Conservation (phyloP, 1,284 basidiomycete species). For the Leccinum fuscescens region DNA sequence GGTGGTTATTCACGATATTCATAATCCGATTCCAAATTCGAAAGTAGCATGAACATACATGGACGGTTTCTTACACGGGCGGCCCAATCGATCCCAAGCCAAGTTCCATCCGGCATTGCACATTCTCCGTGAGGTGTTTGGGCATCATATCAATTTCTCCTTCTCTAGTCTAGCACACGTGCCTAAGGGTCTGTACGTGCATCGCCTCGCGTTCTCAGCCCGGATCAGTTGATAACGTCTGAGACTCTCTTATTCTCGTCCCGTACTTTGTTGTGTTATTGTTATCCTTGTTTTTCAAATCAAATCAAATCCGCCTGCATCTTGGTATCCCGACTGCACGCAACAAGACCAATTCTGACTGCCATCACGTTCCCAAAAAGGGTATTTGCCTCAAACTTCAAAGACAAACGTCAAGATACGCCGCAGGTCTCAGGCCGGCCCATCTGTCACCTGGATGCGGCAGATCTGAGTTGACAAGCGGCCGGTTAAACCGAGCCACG, state of each 20-base stretch:
- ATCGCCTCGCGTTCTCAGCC: no score
- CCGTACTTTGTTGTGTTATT: no score
- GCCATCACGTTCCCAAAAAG: background rate
- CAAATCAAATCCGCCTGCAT: no score
- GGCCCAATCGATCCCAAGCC: background rate
- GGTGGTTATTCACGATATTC: background rate
- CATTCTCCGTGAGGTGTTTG: background rate
- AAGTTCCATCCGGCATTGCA: background rate
- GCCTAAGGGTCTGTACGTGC: no score
- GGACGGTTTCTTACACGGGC: constrained; percentile 19
- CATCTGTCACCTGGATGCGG: background rate
- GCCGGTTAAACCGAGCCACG: background rate
- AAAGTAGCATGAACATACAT: background rate
- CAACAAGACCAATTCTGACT: constrained; percentile 1
- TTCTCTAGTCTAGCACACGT: no score
- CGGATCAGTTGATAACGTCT: no score
- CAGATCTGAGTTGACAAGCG: background rate
- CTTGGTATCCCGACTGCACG: background rate
- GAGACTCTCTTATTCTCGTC: no score
- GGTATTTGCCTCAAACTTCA: background rate
- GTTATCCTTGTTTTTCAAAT: no score
- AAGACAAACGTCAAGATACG: background rate
- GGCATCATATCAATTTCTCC: background rate
- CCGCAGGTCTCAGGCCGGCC: background rate
- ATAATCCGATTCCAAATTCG: constrained; percentile 14